phyloP scores from a whole-genome alignment of 192 early-diverging fungal genomes.

The Diversispora epigaea region DNA sequence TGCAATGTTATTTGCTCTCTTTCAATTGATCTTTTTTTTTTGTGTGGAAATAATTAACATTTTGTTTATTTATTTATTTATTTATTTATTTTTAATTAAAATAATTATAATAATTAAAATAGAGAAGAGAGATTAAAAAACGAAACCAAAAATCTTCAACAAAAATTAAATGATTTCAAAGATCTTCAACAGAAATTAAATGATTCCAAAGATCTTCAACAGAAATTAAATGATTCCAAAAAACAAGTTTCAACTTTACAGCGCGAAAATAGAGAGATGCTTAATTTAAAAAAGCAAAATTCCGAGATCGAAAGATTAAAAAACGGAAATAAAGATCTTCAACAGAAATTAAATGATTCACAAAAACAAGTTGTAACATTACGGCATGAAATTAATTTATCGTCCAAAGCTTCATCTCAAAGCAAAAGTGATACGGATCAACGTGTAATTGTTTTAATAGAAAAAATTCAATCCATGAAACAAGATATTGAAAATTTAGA shows the following conservation, averaged over 20 bases:
- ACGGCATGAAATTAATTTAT: too few relatives aligned
- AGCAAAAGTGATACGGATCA: neutral
- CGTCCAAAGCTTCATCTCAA: neutral
- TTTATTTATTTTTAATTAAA: too few relatives aligned
- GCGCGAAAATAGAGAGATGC: neutral
- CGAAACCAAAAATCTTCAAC: too few relatives aligned
- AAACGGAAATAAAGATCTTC: neutral
- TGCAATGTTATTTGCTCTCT: neutral
- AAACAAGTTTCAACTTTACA: neutral
- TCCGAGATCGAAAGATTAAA: neutral
- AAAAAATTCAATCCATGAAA: conserved; percentile 13
- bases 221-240: neutral
- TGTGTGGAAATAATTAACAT: too few relatives aligned
- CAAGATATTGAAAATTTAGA: conserved; percentile 11
- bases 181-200: neutral
- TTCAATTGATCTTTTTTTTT: too few relatives aligned
- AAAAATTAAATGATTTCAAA: too few relatives aligned
- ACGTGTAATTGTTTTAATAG: neutral
- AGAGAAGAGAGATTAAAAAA: too few relatives aligned
- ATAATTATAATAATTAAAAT: too few relatives aligned
- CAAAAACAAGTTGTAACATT: neutral
- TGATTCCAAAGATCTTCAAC: neutral
- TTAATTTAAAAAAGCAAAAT: neutral
- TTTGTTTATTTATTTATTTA: too few relatives aligned
- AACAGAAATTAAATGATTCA: neutral